Percentiles rank a stretch among this genome's conserved stretches.
Evolutionary conservation across 805 yeast species (phyloP).

Genomic region (Scheffersomyces coipomensis): DNA sequence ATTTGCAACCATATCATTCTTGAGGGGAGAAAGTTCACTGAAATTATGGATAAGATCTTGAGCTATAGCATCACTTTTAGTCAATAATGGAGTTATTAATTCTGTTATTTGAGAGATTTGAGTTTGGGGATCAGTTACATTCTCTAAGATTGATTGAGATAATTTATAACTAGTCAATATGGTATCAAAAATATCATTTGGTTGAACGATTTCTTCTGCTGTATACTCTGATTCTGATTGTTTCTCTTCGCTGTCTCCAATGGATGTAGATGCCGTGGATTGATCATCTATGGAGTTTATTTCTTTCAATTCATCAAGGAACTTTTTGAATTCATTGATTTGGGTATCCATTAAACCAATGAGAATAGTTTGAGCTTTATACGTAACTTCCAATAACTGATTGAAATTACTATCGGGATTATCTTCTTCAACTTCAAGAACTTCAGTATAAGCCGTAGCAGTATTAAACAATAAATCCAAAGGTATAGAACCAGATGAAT

Average conservation of each 20-base stretch:
- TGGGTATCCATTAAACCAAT: slow-evolving; percentile 25
- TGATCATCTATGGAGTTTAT: slow-evolving; percentile 5
- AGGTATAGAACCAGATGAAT: slow-evolving; percentile 17
- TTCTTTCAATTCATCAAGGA: slow-evolving; percentile 20
- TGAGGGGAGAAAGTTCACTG: slow-evolving; percentile 11
- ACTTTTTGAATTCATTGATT: slow-evolving; percentile 21
- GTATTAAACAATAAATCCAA: slow-evolving; percentile 48
- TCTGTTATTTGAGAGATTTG: slow-evolving; percentile 10
- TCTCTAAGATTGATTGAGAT: slow-evolving; percentile 30
- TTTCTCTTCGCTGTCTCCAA: too few species aligned
- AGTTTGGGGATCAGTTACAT: slow-evolving; percentile 7
- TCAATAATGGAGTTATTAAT: slow-evolving; percentile 18
- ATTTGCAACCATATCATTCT: slow-evolving; percentile 23
- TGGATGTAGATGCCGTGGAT: too few species aligned
- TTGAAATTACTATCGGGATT: slow-evolving; percentile 11
- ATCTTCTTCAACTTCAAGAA: slow-evolving; percentile 36
- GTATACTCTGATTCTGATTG: background rate
- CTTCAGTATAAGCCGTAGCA: slow-evolving; percentile 47
- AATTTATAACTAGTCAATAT: slow-evolving; percentile 25
- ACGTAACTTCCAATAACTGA: slow-evolving; percentile 14
- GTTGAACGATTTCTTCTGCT: slow-evolving; percentile 27
- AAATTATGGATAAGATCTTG: slow-evolving; percentile 15
- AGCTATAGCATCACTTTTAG: slow-evolving; percentile 16
- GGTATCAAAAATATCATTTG: slow-evolving; percentile 35
- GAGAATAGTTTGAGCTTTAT: slow-evolving; percentile 18